Evolutionary conservation across 176 grass and related monocot species (phyloP), one percentile per base, ranked within the genome.

Genomic region (Oryza meyeriana): DNA sequence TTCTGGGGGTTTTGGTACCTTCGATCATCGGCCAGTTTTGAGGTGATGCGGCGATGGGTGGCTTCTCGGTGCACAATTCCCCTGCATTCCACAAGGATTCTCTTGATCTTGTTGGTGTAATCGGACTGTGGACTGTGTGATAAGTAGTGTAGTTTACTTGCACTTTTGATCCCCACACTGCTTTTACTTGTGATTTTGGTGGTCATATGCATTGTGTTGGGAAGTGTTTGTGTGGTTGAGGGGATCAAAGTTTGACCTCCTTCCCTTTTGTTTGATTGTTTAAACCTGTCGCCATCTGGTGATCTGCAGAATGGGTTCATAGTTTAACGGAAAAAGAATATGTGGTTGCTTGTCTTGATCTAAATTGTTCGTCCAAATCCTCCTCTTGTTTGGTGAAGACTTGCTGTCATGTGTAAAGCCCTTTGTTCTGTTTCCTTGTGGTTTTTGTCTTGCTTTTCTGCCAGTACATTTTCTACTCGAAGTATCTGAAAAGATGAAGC

Each of bases 1-100:
- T 92, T 86, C 35, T 39, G 47, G 85, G 88, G 91, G 81, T 84
- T 90, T 90, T 76, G 79, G 18, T 17, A 16, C 66, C 85, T 75
- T 59, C 7, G 50, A 55, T 55, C 35, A 69, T 58, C 55, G 1
- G 59, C 11, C 24, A 26, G 61, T 29, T 13, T 13, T 27, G 72
- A 76, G 57, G 18, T 12, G 65, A 16, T 6, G 17, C 28, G 6
- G 32, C 28, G n/a, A 45, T 10, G 58, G 35, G 22, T 67, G 20
- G 44, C 17, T 55, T 58, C 5, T 24, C 3, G 0, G 9, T n/a
- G 20, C n/a, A 10, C 5, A 22, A 22, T 18, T 18, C 11, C 25
- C 40, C 42, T 66, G 78, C 78, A 66, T 24, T 72, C 17, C 4
- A 11, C 13, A 12, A 47, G 11, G 16, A 12, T 34, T 66, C 44